These are phyloP conservation scores for Draba incana DNA, from an alignment of 345 rosid genomes.

Conservation along the genomic window DNA sequence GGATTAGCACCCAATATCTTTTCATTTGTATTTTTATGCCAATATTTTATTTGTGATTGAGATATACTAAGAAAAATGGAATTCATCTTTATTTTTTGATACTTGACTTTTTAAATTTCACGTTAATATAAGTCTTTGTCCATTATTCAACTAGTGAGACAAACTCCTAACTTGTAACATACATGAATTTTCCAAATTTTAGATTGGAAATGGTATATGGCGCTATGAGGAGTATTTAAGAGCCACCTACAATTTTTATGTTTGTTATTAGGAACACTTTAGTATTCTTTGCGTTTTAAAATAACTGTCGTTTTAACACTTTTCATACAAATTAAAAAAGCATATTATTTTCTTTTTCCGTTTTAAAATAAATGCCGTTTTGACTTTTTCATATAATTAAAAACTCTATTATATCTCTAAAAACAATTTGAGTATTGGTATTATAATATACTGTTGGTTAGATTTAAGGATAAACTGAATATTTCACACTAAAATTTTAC, in stretches of 20 bases:
- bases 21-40: neutral
- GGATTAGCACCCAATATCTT: slow-evolving; percentile 3
- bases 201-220: neutral
- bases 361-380: too few relatives aligned
- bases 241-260: neutral
- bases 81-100: slow-evolving; percentile 11
- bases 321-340: too few relatives aligned
- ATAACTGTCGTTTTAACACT: too few relatives aligned
- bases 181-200: neutral
- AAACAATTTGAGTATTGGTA: too few relatives aligned
- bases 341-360: too few relatives aligned
- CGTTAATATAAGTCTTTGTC: slow-evolving; percentile 14
- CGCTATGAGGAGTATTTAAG: neutral
- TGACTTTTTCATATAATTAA: too few relatives aligned
- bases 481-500: too few relatives aligned
- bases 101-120: neutral
- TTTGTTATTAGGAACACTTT: neutral
- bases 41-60: slow-evolving; percentile 9
- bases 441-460: too few relatives aligned
- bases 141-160: too few relatives aligned
- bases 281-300: too few relatives aligned
- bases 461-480: too few relatives aligned
- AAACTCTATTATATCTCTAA: too few relatives aligned
- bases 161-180: neutral
- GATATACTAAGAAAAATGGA: slow-evolving; percentile 14